Conservation (phyloP, 1,284 basidiomycete genomes). For the Puccinia horiana region DNA sequence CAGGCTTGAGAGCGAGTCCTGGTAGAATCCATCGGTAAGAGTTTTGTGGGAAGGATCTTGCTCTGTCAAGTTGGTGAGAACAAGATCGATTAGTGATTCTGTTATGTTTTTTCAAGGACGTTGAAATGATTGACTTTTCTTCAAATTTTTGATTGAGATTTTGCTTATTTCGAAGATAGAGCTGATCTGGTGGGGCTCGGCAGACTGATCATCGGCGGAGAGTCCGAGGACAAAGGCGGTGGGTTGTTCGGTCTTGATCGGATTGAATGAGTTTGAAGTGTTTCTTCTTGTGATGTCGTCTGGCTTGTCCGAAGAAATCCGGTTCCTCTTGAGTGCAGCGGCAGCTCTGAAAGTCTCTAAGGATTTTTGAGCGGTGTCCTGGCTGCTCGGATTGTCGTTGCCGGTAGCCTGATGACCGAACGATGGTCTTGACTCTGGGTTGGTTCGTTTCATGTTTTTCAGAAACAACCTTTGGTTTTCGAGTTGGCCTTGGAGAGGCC, state of each 20-base stretch:
- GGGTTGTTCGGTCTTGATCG: background rate
- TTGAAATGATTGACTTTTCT: background rate
- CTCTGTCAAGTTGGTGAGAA: background rate
- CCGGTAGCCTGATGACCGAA: background rate
- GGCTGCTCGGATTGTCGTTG: background rate
- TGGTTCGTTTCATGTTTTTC: conserved; percentile 15
- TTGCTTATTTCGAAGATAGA: background rate
- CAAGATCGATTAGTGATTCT: background rate
- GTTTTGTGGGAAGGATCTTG: background rate
- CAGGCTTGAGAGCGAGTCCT: background rate
- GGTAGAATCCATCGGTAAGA: background rate
- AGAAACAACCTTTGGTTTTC: too few species aligned
- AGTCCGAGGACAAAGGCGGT: background rate
- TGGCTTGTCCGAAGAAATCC: background rate
- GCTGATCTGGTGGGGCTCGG: background rate
- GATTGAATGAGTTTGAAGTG: background rate
- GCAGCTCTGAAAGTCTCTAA: background rate
- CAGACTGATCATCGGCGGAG: background rate
- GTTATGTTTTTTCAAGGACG: background rate
- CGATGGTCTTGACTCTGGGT: conserved; percentile 5
- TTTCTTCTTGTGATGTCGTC: background rate
- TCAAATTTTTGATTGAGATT: conserved; percentile 3
- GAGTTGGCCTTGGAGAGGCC: too few species aligned
- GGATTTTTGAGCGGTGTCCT: background rate
- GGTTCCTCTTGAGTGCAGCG: background rate